These are phyloP conservation scores for Aeschynomene evenia DNA, from an alignment of 306 rosid species.

Conservation along the genomic window DNA sequence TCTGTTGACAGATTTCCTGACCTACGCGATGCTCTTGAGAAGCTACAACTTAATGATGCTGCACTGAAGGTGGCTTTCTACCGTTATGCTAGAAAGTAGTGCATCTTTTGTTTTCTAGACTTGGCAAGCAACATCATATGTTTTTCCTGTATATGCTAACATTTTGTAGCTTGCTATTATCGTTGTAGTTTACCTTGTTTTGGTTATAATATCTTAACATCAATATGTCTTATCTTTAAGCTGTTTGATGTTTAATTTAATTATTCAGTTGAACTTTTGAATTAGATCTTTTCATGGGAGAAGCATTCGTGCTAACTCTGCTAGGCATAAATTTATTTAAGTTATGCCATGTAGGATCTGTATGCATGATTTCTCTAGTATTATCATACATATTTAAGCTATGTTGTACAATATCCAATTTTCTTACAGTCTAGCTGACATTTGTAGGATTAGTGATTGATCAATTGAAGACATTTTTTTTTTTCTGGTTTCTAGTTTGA, in stretches of 20 bases:
- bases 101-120: slow-evolving; percentile 18
- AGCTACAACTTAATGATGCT: slow-evolving; percentile 96
- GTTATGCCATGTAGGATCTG: slow-evolving; percentile 13
- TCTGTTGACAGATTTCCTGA: slow-evolving; percentile 70
- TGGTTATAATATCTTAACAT: neutral
- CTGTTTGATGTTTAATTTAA: slow-evolving; percentile 23
- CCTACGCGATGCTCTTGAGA: slow-evolving; percentile 93
- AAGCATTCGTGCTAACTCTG: slow-evolving; percentile 18
- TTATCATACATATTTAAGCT: slow-evolving; percentile 11
- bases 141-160: slow-evolving; percentile 11
- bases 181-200: slow-evolving; percentile 11
- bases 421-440: slow-evolving; percentile 8
- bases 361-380: slow-evolving; percentile 19
- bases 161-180: slow-evolving; percentile 1
- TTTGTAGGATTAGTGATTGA: slow-evolving; percentile 22
- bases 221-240: slow-evolving; percentile 3
- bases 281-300: slow-evolving; percentile 19
- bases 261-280: slow-evolving; percentile 21
- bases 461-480: slow-evolving; percentile 19
- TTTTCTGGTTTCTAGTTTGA: slow-evolving; percentile 64
- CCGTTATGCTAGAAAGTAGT: slow-evolving; percentile 26
- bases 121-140: neutral
- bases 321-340: slow-evolving; percentile 18
- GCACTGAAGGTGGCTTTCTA: slow-evolving; percentile 69
- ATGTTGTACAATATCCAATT: slow-evolving; percentile 10